Conservation (phyloP, 2,329 filamentous ascomycete species). For the Cytospora mali region DNA sequence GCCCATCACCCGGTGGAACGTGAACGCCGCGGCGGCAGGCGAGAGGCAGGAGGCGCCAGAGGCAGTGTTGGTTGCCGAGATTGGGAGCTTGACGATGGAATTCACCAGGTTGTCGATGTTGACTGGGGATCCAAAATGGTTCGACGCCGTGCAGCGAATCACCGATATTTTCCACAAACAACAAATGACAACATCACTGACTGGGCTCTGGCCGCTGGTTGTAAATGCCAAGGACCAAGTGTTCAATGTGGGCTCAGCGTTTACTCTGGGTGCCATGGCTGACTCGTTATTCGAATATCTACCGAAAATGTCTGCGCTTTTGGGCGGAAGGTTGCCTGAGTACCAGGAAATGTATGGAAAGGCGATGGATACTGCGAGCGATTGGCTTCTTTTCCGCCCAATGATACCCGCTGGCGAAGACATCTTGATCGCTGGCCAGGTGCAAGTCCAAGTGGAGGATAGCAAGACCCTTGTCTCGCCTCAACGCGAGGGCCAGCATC, state of each 20-base stretch:
- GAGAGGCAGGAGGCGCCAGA: conserved; percentile 31
- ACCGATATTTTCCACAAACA: conserved; percentile 30
- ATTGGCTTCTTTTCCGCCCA: conserved; percentile 64
- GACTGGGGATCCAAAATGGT: conserved; percentile 38
- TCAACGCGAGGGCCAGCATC: conserved; percentile 45
- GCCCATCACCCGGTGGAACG: conserved; percentile 36
- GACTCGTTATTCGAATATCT: conserved; percentile 48
- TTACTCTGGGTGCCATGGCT: conserved; percentile 44
- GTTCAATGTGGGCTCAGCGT: conserved; percentile 31
- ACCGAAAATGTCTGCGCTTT: conserved; percentile 54
- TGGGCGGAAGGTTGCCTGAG: conserved; percentile 56
- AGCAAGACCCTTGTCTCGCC: conserved; percentile 25
- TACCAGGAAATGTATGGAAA: conserved; percentile 61
- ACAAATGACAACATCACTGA: conserved; percentile 20
- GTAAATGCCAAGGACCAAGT: conserved; percentile 18
- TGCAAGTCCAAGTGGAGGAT: conserved; percentile 31
- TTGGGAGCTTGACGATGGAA: conserved; percentile 39
- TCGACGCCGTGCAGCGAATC: conserved; percentile 37
- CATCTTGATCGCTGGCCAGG: conserved; percentile 56
- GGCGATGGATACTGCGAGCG: conserved; percentile 57
- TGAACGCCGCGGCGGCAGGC: conserved; percentile 31
- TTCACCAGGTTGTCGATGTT: conserved; percentile 38
- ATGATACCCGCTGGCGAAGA: conserved; percentile 57
- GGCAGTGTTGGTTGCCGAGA: conserved; percentile 35
- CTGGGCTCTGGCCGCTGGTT: conserved; percentile 26